Evolutionary conservation across 2,329 filamentous ascomycete species (phyloP), one percentile per base, ranked within the genome.

Genomic region (Colletotrichum musae): DNA sequence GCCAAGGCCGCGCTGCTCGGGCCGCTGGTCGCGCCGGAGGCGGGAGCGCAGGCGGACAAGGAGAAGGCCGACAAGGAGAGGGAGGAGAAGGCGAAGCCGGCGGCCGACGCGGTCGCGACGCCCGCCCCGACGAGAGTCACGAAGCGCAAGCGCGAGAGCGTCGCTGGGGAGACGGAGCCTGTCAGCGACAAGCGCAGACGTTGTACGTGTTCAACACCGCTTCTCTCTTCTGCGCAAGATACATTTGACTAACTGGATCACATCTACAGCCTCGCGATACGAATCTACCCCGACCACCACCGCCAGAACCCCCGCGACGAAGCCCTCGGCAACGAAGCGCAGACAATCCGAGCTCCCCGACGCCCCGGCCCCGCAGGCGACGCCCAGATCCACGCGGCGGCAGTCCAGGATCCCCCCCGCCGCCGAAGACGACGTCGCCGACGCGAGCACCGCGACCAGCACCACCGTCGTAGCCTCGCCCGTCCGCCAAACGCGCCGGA

Each of bases 71-170:
- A 15, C 13, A n/a, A 36, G 28, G 41, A 36, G 5, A 43, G 21
- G 5, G 13, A 15, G 2, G 45, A 18, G 3, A 50, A 47, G 7
- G 24, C 21, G 16, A 69, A 69, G n/a, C 51, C 62, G n/a, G 59
- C 39, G 10, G 18, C 26, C 1, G 58, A 51, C 9, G 16, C 51
- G 0, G 36, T 56, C 16, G 32, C 28, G 50, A 58, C 56, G 39
- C 56, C 66, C 16, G 43, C 39, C 28, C 16, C 62, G 36, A 9
- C 56, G 10, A 60, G 24, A 9, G 28, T 24, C 3, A n/a, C 24
- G 13, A 69, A 69, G 51, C 62, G 66, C 18, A 69, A 66, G 56
- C 47, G 66, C n/a, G 66, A 66, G 21, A 66, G 66, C 16, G 24
- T 69, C 10, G 43, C 16, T 10, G 61, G 58, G 9, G 61, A 66